These are phyloP conservation scores for Metarhizium brunneum DNA, from an alignment of 2,329 filamentous ascomycete genomes.

Conservation along the genomic window DNA sequence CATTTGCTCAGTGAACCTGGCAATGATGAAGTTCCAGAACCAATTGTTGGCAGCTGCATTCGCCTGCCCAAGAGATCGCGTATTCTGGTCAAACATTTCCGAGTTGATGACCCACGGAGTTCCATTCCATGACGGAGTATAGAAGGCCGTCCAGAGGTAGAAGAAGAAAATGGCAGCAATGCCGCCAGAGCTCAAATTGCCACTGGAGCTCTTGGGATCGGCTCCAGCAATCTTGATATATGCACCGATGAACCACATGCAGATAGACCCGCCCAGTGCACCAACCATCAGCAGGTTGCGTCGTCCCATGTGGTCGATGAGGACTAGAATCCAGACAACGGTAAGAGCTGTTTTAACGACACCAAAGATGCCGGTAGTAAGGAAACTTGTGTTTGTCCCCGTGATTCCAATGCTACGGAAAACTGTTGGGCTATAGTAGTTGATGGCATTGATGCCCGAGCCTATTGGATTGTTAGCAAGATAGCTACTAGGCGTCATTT, in stretches of 20 bases:
- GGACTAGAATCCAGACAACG: constrained; percentile 32
- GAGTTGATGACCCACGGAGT: constrained; percentile 69
- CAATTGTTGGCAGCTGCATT: constrained; percentile 64
- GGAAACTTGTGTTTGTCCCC: constrained; percentile 15
- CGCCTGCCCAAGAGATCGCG: constrained; percentile 56
- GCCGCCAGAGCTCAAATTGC: constrained; percentile 34
- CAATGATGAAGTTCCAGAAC: constrained; percentile 64
- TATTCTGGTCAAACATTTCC: constrained; percentile 66
- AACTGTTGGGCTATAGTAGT: constrained; percentile 21
- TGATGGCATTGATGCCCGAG: constrained; percentile 21
- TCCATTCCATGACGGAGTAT: constrained; percentile 64
- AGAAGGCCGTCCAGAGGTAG: constrained; percentile 48
- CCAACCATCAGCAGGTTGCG: constrained; percentile 56
- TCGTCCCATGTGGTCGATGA: constrained; percentile 27
- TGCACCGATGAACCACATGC: constrained; percentile 53
- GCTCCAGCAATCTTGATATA: constrained; percentile 29
- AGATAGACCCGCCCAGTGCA: constrained; percentile 50
- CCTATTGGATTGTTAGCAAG: constrained; percentile 5
- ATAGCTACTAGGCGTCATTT: background rate
- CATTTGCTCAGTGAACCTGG: constrained; percentile 59
- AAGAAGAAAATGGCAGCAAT: constrained; percentile 60
- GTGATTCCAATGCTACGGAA: constrained; percentile 19
- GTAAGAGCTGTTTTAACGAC: constrained; percentile 19
- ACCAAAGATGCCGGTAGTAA: constrained; percentile 20
- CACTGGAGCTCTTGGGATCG: constrained; percentile 13